phyloP scores from a whole-genome alignment of 73 alveolate genomes.

The Tetrahymena elliotti region DNA sequence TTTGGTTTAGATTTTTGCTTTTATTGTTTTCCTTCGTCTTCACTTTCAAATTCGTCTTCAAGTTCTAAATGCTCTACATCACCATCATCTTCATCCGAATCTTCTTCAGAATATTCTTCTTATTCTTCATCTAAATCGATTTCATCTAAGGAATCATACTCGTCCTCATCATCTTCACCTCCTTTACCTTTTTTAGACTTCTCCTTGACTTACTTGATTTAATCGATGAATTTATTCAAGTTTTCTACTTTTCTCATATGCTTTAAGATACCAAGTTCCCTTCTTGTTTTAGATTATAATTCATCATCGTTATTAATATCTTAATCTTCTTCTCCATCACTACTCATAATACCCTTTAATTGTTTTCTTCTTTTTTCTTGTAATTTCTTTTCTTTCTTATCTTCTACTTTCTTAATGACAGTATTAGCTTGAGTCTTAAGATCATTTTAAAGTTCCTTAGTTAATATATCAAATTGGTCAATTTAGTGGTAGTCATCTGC shows the following conservation, averaged over 20 bases:
- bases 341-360: neutral
- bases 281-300: neutral
- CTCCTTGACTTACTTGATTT: neutral
- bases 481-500: neutral
- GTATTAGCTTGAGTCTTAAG: neutral
- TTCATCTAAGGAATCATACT: neutral
- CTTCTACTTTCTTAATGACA: neutral
- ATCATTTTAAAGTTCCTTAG: neutral
- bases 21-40: neutral
- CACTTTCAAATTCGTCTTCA: neutral
- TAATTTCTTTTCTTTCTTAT: neutral
- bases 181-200: neutral
- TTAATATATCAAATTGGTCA: neutral
- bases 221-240: neutral
- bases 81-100: neutral
- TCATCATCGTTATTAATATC: neutral
- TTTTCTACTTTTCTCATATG: neutral
- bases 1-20: neutral
- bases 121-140: neutral
- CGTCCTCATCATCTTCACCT: neutral
- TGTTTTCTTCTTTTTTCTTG: neutral
- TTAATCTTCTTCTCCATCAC: neutral
- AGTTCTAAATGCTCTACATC: neutral
- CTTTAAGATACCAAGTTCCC: neutral
- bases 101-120: neutral